Base-by-base conservation (phyloP, 2,329 filamentous ascomycete species). In the Cladophialophora psammophila region DNA sequence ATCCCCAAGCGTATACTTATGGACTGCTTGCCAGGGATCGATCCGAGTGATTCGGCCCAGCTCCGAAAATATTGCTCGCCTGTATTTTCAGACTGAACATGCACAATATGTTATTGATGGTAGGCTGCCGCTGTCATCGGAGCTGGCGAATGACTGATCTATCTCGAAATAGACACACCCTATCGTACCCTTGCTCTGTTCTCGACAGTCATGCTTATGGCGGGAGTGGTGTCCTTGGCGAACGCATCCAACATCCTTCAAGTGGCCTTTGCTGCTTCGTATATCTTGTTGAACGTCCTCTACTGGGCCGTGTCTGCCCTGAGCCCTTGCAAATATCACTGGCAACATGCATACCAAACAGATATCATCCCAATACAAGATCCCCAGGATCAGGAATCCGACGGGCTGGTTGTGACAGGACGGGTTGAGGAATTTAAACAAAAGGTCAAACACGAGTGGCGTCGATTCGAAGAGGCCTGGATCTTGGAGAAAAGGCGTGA, bases 161-260 rank as follows among this genome's bases (percentile, higher is more conserved):
- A 5, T 13, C 35, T 31, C 45, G 10, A 40, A 36, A 31, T 15
- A 58, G 79, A 76, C 34, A 77, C 73, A n/a, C 71, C 72, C 1
- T 87, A 88, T 74, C 82, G 84, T 20, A 74, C 80, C 0, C 80
- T 88, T 7, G 87, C 89, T 77, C 86, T 83, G 0, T 50, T 84
- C 1, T 87, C 85, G 38, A 90, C 87, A 8, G 81, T 87, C 8
- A 70, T 89, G 32, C 81, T 90, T 53, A 90, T 90, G 87, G 74
- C 86, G 3, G 82, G 84, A 1, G 86, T 90, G 10, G 85, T 90
- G 12, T 77, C 88, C 13, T 76, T 90, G 38, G 87, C 87, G 1
- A 89, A 89, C 73, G 87, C 86, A 75, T 82, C 82, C n/a, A 88
- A 86, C 81, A 80, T 82, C 53, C 84, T 85, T 67, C 87, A 90